phyloP scores from a whole-genome alignment of 129 eudicot genomes.

The Helichrysum umbraculigerum region DNA sequence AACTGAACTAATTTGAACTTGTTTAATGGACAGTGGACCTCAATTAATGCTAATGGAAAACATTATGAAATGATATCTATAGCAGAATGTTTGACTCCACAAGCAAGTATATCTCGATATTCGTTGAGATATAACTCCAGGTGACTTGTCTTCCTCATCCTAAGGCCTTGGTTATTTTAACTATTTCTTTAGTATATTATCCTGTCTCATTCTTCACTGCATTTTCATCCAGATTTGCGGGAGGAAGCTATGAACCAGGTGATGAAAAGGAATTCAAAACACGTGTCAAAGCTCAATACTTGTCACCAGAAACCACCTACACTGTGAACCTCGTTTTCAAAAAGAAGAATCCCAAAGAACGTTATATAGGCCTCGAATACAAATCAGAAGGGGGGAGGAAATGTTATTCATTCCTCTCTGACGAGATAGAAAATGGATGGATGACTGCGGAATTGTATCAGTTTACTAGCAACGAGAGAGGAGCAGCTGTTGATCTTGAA shows the following conservation, averaged over 20 bases:
- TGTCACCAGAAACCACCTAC: slow-evolving; percentile 3
- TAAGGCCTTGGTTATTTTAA: neutral
- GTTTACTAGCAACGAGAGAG: neutral
- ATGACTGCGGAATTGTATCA: neutral
- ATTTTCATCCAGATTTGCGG: neutral
- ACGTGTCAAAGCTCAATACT: neutral
- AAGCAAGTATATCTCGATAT: neutral
- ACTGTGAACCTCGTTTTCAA: slow-evolving; percentile 6
- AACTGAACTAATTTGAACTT: neutral
- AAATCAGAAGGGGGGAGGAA: neutral
- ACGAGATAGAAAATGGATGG: neutral
- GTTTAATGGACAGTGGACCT: slow-evolving; percentile 7
- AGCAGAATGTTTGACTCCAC: neutral
- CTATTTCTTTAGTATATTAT: too few species aligned
- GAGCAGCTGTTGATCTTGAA: neutral
- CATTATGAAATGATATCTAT: slow-evolving; percentile 1
- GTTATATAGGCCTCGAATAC: neutral
- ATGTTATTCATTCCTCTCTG: neutral
- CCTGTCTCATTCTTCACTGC: neutral
- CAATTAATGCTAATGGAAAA: neutral
- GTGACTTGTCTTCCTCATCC: neutral
- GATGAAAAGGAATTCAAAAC: neutral
- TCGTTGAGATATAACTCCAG: neutral
- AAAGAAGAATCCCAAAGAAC: neutral
- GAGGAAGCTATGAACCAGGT: neutral